A percentile compares a stretch with the other conserved stretches of the same genome.
Evolutionary conservation across 495 filamentous ascomycete species (phyloP).

Genomic region (Amphirosellinia nigrospora): DNA sequence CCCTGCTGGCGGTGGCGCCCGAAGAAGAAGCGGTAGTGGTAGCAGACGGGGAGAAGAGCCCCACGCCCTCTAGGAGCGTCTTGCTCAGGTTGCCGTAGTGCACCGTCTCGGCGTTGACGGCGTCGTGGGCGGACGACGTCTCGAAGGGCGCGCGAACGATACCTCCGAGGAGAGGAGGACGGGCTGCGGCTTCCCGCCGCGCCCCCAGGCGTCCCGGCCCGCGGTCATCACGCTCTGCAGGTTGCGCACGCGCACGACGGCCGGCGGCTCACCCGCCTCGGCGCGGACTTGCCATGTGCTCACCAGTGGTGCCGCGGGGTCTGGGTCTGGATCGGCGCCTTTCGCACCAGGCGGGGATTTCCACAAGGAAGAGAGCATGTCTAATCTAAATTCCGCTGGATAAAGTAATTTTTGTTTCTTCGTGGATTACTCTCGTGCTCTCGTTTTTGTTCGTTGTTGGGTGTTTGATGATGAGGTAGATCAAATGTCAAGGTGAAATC

Average conservation of each 20-base stretch:
- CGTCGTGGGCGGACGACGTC: conserved; percentile 52
- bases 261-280: conserved; percentile 44
- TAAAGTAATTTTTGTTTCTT: not conserved
- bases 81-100: conserved; percentile 68
- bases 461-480: not conserved
- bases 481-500: not conserved
- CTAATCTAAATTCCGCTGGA: not conserved
- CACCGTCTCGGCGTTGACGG: conserved; percentile 59
- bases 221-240: conserved; percentile 51
- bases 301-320: conserved; percentile 38
- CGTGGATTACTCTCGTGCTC: not conserved
- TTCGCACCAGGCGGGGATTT: conserved; percentile 27
- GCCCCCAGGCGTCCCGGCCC: conserved; percentile 64
- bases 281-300: conserved; percentile 42
- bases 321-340: conserved; percentile 21
- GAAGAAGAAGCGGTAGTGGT: not conserved
- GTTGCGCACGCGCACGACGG: conserved; percentile 57
- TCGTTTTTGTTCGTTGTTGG: not conserved
- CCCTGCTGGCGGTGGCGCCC: not conserved
- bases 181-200: conserved; percentile 56
- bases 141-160: conserved; percentile 54
- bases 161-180: conserved; percentile 58
- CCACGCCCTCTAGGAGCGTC: conserved; percentile 47
- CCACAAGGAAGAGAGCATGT: conserved; percentile 34
- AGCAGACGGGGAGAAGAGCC: conserved; percentile 24